phyloP scores from a whole-genome alignment of 768 basidiomycete species.

The Mrakia gelida region DNA sequence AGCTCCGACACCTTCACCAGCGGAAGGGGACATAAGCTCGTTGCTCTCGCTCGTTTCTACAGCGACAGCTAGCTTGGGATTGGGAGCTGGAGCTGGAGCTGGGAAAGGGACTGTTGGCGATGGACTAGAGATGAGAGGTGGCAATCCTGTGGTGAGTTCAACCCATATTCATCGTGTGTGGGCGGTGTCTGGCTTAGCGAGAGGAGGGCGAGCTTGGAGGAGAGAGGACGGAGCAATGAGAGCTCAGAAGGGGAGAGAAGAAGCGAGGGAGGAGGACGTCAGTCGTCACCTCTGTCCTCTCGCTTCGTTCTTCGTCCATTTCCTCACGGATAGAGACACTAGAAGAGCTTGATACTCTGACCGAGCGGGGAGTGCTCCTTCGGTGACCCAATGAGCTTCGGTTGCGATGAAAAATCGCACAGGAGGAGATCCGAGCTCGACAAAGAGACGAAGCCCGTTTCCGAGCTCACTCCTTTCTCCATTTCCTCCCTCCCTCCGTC shows the following conservation, averaged over 20 bases:
- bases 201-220: not conserved
- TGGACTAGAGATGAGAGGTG: not conserved
- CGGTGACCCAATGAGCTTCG: too few relatives aligned
- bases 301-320: too few relatives aligned
- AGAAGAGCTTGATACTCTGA: too few relatives aligned
- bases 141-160: conserved; percentile 2
- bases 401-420: too few relatives aligned
- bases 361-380: too few relatives aligned
- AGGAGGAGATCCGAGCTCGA: not conserved
- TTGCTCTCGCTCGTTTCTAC: not conserved
- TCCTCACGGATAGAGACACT: too few relatives aligned
- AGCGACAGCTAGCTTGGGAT: not conserved
- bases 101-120: not conserved
- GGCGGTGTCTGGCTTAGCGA: not conserved
- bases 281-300: too few relatives aligned
- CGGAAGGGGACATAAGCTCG: not conserved
- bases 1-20: not conserved
- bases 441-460: not conserved
- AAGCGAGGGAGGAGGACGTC: not conserved
- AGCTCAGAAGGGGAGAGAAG: not conserved
- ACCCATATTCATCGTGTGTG: not conserved
- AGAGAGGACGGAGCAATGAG: not conserved
- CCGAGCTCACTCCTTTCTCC: not conserved
- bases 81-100: not conserved
- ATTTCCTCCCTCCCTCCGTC: not conserved